Evolutionary conservation across 495 filamentous ascomycete genomes (phyloP).

Genomic region (Hypoxylon fragiforme): DNA sequence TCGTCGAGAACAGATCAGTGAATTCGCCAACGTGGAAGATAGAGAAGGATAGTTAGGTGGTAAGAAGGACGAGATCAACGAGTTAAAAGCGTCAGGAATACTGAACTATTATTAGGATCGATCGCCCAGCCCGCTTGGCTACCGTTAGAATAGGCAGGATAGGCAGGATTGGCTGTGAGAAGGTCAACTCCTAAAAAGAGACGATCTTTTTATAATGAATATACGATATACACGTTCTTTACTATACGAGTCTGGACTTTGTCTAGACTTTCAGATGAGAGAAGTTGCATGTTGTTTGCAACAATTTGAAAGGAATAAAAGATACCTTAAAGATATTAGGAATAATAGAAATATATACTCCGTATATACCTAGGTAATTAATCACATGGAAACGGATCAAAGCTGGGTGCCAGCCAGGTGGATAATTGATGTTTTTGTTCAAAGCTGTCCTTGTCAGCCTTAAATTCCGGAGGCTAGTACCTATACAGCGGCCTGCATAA

Average conservation of each 20-base stretch:
- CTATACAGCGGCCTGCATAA: too few species aligned
- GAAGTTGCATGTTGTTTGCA: constrained; percentile 7
- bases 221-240: constrained; percentile 8
- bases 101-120: constrained; percentile 25
- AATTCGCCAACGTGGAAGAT: constrained; percentile 26
- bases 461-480: constrained; percentile 14
- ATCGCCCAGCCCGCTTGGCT: constrained; percentile 19
- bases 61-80: constrained; percentile 2
- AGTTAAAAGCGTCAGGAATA: constrained; percentile 15
- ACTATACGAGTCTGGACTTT: not conserved
- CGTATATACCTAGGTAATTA: too few species aligned
- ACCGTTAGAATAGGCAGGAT: constrained; percentile 9
- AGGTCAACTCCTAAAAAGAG: not conserved
- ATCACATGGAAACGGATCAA: not conserved
- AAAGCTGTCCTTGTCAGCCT: constrained; percentile 27
- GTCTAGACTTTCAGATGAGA: not conserved
- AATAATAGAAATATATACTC: too few species aligned
- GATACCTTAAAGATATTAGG: not conserved
- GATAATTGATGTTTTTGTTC: constrained; percentile 16
- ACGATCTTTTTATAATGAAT: not conserved
- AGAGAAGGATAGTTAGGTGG: not conserved
- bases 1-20: constrained; percentile 12
- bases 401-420: too few species aligned
- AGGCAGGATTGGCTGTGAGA: not conserved
- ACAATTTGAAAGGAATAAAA: not conserved